Evolutionary conservation across 2,329 filamentous ascomycete species (phyloP).

Genomic region (Microdochium bolleyi): DNA sequence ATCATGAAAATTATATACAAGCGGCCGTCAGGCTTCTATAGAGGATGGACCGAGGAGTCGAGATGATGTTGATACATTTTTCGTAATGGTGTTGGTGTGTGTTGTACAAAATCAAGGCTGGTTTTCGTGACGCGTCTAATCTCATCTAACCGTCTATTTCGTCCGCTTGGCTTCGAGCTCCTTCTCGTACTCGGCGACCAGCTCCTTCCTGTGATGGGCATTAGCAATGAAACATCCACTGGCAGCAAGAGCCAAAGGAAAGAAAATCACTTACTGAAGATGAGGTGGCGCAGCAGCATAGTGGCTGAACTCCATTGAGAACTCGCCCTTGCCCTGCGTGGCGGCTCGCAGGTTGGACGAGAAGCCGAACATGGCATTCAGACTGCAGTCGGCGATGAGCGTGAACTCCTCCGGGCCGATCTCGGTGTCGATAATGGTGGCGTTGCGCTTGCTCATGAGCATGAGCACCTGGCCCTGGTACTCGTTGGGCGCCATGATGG

Average conservation of each 20-base stretch:
- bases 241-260: not conserved
- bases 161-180: slow-evolving; percentile 49
- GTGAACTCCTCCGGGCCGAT: slow-evolving; percentile 92
- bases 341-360: slow-evolving; percentile 83
- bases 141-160: slow-evolving; percentile 28
- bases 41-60: not conserved
- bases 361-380: slow-evolving; percentile 98
- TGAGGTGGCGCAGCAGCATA: slow-evolving; percentile 83
- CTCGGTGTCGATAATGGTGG: slow-evolving; percentile 91
- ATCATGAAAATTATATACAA: not conserved
- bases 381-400: slow-evolving; percentile 79
- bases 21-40: not conserved
- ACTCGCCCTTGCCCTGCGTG: slow-evolving; percentile 97
- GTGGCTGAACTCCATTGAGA: slow-evolving; percentile 97
- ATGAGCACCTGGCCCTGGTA: slow-evolving; percentile 96
- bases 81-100: not conserved
- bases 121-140: not conserved
- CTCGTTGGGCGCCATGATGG: slow-evolving; percentile 90
- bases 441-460: slow-evolving; percentile 92
- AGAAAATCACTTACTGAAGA: slow-evolving; percentile 61
- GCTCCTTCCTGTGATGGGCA: slow-evolving; percentile 39
- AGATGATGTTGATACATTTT: not conserved
- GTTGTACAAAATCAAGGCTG: not conserved
- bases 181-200: slow-evolving; percentile 50
- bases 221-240: slow-evolving; percentile 14